Evolutionary conservation across 257 asterid species (phyloP).

Genomic region (Capsicum rhomboideum): DNA sequence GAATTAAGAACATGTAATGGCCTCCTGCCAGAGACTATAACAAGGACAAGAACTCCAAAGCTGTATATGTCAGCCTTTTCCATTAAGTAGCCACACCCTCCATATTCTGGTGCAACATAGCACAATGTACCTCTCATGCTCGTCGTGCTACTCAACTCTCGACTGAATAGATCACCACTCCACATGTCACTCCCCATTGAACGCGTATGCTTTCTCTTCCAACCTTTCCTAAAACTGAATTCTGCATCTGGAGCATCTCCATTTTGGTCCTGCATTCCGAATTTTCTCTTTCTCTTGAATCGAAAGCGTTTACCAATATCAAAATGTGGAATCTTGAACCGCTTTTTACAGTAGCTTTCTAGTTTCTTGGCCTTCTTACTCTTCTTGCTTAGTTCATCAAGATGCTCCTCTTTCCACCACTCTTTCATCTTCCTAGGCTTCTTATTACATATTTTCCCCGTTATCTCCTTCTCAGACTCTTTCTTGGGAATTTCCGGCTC

Average conservation of each 20-base stretch:
- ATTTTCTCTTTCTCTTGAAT: constrained; percentile 26
- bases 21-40: constrained; percentile 76
- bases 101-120: constrained; percentile 84
- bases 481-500: constrained; percentile 7
- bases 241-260: constrained; percentile 33
- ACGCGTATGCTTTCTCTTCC: constrained; percentile 40
- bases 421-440: constrained; percentile 84
- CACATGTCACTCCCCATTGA: constrained; percentile 62
- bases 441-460: constrained; percentile 21
- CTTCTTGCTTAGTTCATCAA: constrained; percentile 45
- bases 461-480: constrained; percentile 23
- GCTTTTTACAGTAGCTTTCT: constrained; percentile 16
- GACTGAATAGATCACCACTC: constrained; percentile 86
- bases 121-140: constrained; percentile 98
- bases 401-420: constrained; percentile 96
- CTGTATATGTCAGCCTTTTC: constrained; percentile 92
- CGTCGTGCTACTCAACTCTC: constrained; percentile 93
- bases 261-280: constrained; percentile 9
- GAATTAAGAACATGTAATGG: constrained; percentile 87
- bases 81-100: constrained; percentile 64
- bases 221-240: constrained; percentile 68
- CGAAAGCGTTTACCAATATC: constrained; percentile 51
- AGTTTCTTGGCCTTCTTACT: constrained; percentile 19
- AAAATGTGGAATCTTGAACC: constrained; percentile 48
- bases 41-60: constrained; percentile 79